Percentiles rank a stretch among this genome's conserved stretches.
phyloP scores from a whole-genome alignment of 140 eudicot genomes.

The Ambrosia hybrid region DNA sequence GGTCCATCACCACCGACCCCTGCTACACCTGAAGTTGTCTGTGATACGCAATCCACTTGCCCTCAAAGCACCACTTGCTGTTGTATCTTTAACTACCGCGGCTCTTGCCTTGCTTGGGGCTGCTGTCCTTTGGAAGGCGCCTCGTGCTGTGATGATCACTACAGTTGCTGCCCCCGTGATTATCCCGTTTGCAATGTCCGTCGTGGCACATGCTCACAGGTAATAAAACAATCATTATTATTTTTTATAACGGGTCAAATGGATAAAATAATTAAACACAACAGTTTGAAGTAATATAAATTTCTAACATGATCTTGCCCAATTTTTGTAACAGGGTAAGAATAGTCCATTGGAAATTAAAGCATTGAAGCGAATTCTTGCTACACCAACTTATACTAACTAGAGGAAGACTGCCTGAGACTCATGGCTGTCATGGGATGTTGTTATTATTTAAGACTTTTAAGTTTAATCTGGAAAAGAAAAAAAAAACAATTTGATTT shows the following conservation, averaged over 20 bases:
- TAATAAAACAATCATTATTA: conserved; percentile 4
- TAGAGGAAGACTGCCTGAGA: conserved; percentile 41
- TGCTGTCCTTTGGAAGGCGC: conserved; percentile 86
- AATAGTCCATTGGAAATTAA: conserved; percentile 62
- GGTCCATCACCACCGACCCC: conserved; percentile 85
- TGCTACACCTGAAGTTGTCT: conserved; percentile 45
- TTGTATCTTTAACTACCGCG: conserved; percentile 45
- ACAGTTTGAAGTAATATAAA: too few relatives aligned
- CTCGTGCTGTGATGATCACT: conserved; percentile 65
- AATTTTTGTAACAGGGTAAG: conserved; percentile 41
- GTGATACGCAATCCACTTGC: conserved; percentile 50
- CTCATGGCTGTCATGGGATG: not conserved
- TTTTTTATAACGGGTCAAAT: not conserved
- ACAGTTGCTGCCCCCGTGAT: conserved; percentile 81
- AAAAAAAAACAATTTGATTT: not conserved
- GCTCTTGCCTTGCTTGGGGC: conserved; percentile 65
- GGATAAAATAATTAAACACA: not conserved
- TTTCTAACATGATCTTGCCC: not conserved
- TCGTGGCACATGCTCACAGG: conserved; percentile 64
- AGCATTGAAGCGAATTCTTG: conserved; percentile 65
- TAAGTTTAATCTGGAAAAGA: not conserved
- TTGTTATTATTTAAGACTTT: not conserved
- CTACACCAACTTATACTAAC: conserved; percentile 40
- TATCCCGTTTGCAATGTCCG: conserved; percentile 56
- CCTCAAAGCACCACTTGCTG: conserved; percentile 71